Conservation (phyloP, 2,329 filamentous ascomycete species). For the Didymella glomerata region DNA sequence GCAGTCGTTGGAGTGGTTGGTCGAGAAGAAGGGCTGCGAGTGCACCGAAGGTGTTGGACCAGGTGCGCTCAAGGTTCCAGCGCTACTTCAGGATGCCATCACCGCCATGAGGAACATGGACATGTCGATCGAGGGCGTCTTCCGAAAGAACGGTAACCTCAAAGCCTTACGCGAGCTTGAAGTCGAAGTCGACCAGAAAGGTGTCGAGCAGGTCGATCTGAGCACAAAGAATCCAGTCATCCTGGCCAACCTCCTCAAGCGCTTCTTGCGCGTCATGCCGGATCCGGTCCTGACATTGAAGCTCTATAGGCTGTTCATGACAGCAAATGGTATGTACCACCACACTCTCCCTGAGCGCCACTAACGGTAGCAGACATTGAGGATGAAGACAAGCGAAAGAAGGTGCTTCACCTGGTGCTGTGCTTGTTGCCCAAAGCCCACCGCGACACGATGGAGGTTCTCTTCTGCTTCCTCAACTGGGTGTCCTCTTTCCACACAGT, state of each 20-base stretch:
- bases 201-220: slow-evolving; percentile 84
- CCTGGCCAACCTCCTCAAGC: slow-evolving; percentile 90
- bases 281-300: slow-evolving; percentile 96
- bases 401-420: slow-evolving; percentile 88
- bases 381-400: slow-evolving; percentile 81
- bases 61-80: slow-evolving; percentile 86
- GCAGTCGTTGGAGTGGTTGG: slow-evolving; percentile 84
- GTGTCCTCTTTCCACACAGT: slow-evolving; percentile 96
- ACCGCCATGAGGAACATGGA: slow-evolving; percentile 98
- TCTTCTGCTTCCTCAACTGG: slow-evolving; percentile 98
- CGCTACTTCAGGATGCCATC: slow-evolving; percentile 93
- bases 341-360: not conserved
- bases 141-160: slow-evolving; percentile 99
- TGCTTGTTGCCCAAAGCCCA: slow-evolving; percentile 93
- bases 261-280: slow-evolving; percentile 91
- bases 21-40: slow-evolving; percentile 93
- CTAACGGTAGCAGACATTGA: slow-evolving; percentile 67
- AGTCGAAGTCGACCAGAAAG: slow-evolving; percentile 84
- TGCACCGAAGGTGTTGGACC: slow-evolving; percentile 98
- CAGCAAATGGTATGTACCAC: slow-evolving; percentile 73
- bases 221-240: slow-evolving; percentile 91
- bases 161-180: slow-evolving; percentile 87
- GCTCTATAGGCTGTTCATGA: slow-evolving; percentile 88
- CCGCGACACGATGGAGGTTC: slow-evolving; percentile 90
- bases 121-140: slow-evolving; percentile 97